phyloP scores from a whole-genome alignment of 768 basidiomycete species.

The Boletus subcaerulescens region DNA sequence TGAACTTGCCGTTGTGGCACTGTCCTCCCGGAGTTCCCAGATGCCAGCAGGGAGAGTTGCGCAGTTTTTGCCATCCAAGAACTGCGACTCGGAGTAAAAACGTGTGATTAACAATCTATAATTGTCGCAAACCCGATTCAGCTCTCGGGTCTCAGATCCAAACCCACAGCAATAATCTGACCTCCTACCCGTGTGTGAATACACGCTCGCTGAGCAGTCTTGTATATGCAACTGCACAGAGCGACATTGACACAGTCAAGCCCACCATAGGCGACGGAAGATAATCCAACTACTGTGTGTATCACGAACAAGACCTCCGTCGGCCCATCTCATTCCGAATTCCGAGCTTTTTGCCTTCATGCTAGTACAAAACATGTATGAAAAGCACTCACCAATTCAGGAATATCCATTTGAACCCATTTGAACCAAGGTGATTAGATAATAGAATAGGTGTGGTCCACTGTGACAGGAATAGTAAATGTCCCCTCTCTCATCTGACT shows the following conservation, averaged over 20 bases:
- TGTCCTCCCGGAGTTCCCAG: no score
- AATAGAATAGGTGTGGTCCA: constrained; percentile 63
- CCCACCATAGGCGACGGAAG: constrained; percentile 68
- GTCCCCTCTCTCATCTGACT: constrained; percentile 45
- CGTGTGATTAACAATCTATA: no score
- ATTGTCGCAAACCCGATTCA: no score
- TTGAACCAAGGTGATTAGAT: constrained; percentile 55
- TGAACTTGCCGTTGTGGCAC: no score
- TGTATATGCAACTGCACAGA: constrained; percentile 76
- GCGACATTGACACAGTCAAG: constrained; percentile 58
- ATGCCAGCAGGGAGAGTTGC: no score
- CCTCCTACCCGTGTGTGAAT: constrained; percentile 83
- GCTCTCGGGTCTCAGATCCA: no score
- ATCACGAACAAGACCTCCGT: constrained; percentile 65
- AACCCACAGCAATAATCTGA: constrained; percentile 22
- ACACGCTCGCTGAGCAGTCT: constrained; percentile 80
- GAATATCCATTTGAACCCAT: constrained; percentile 74
- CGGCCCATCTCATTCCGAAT: constrained; percentile 61
- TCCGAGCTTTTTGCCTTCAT: constrained; percentile 50
- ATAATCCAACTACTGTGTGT: constrained; percentile 89
- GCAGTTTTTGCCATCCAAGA: no score
- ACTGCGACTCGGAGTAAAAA: no score
- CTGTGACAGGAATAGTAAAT: constrained; percentile 60
- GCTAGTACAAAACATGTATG: not conserved
- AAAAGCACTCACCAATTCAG: constrained; percentile 48